Percentiles rank a stretch among this genome's conserved stretches.
These are phyloP conservation scores for Taphrina deformans DNA, from an alignment of 1,139 yeast genomes.

Conservation along the genomic window DNA sequence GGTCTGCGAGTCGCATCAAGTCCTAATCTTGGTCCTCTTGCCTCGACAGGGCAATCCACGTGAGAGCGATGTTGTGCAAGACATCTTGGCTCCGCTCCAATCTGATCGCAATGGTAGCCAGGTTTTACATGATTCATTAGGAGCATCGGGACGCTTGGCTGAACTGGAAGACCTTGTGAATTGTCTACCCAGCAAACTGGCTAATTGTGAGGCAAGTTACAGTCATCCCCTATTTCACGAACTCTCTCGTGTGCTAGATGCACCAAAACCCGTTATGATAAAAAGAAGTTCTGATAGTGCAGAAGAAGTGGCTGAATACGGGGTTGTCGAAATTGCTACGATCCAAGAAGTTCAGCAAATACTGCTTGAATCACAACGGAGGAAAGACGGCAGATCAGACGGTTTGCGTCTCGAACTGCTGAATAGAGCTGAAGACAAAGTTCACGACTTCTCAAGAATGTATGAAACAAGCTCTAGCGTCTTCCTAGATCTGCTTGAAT, in stretches of 20 bases:
- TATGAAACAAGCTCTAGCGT: not conserved
- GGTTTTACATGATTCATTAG: not conserved
- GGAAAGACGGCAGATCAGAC: not conserved
- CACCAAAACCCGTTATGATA: not conserved
- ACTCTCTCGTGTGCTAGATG: not conserved
- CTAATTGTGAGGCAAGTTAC: not conserved
- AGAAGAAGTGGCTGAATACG: not conserved
- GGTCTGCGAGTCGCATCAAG: not conserved
- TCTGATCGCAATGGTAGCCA: not conserved
- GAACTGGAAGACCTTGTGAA: slow-evolving; percentile 4
- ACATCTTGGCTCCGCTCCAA: not conserved
- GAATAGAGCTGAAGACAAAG: not conserved
- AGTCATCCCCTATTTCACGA: not conserved
- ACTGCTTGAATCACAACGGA: not conserved
- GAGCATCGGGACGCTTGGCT: not conserved
- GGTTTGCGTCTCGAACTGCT: not conserved
- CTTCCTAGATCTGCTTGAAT: not conserved
- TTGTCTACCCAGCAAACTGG: slow-evolving; percentile 3
- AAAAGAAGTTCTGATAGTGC: not conserved
- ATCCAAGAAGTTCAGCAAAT: not conserved
- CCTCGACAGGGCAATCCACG: not conserved
- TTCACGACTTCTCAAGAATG: not conserved
- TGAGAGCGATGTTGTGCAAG: too few species aligned
- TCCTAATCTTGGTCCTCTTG: not conserved
- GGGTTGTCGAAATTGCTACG: not conserved